Base-by-base conservation (phyloP, 2,329 filamentous ascomycete species). In the Colletotrichum sp. region DNA sequence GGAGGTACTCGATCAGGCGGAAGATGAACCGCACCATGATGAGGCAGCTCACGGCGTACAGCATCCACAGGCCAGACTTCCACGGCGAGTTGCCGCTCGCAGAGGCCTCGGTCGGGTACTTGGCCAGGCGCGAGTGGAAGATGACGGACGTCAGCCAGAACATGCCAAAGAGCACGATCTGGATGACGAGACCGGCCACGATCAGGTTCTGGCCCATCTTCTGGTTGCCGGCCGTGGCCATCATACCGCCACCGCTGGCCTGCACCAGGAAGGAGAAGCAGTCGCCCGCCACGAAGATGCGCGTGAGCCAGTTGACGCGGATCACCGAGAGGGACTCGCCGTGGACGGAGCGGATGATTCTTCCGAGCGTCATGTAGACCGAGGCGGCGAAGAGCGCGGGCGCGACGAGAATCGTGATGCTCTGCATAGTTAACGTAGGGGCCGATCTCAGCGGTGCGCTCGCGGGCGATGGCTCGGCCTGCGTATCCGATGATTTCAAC, bases 1-100 rank as follows among this genome's bases (percentile, higher is more conserved):
- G 84, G 74, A 91, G 90, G 80, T 89, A 91, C 80, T 92, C 90
- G 34, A 90, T 84, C 0, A 89, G 84, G 5, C 90, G 87, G 79
- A 87, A 92, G 73, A 92, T 85, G 72, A 89, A 91, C 27, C 90
- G 87, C 3, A 84, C 80, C 13, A 87, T 81, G 72, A 92, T 88
- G 63, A 91, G 81, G 0, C 78, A 70, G 16, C 86, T 87, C 69
- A 86, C 88, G 31, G 81, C 77, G 78, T 91, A 92, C 3, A 92
- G 83, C 12, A 86, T 88, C 68, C 82, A 78, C 5, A 92, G 81
- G 4, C 83, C 79, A 58, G 76, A 80, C 65, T 78, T 77, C 61
- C 75, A 81, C 51, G 77, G 86, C 6, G 79, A 78, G 3, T 71
- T n/a, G 24, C 34, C 74, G 59, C 36, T 59, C 54, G 73, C 38